Percentiles rank a stretch among this genome's conserved stretches.
Conservation (phyloP, 768 basidiomycete genomes). For the Porpolomopsis calyptriformis region DNA sequence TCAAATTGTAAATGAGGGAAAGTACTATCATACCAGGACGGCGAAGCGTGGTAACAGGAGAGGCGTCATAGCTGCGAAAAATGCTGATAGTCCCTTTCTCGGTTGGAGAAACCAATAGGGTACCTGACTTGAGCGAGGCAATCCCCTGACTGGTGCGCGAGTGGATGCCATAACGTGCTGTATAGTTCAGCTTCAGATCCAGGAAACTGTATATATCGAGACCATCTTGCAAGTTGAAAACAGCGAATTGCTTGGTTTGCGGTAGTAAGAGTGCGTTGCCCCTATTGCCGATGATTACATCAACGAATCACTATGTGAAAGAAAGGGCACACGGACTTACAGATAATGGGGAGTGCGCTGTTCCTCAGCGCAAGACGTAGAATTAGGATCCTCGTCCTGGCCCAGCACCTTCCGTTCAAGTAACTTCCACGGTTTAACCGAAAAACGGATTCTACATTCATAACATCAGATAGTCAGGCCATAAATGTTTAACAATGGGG, state of each 20-base stretch:
- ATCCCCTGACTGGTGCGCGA: not conserved
- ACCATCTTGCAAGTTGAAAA: conserved; percentile 2
- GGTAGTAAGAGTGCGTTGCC: not conserved
- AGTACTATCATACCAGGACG: not conserved
- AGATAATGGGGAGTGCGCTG: not conserved
- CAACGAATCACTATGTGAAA: not conserved
- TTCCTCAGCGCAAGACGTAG: not conserved
- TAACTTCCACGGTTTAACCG: not conserved
- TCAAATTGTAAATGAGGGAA: not conserved
- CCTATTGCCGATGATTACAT: not conserved
- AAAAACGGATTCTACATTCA: not conserved
- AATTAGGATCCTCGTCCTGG: not conserved
- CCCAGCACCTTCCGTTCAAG: not conserved
- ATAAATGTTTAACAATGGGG: not conserved
- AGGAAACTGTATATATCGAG: not conserved
- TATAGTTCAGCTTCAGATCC: not conserved
- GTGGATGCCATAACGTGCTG: not conserved
- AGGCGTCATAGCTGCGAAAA: not conserved
- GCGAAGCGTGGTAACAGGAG: not conserved
- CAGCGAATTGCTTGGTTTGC: not conserved
- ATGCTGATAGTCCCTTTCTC: not conserved
- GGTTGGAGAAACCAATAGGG: not conserved
- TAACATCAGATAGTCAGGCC: not conserved
- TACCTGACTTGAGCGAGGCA: not conserved
- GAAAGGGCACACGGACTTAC: not conserved